These are phyloP conservation scores for Vitis hybrid DNA, from an alignment of 177 flowering plant species.

Conservation along the genomic window DNA sequence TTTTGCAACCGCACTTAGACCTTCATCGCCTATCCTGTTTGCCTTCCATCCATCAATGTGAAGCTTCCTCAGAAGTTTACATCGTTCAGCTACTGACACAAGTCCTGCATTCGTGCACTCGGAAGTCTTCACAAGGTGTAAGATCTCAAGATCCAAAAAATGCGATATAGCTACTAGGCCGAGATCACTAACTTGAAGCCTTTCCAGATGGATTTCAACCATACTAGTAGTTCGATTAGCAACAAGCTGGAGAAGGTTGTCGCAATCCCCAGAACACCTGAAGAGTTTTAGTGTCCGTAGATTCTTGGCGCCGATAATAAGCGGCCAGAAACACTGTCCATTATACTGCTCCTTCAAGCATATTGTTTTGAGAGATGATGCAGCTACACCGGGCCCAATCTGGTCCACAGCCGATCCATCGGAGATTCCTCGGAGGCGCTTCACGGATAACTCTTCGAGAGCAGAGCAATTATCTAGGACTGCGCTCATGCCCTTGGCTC, in stretches of 20 bases:
- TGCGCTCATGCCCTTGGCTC: constrained; percentile 80
- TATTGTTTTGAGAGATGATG: constrained; percentile 46
- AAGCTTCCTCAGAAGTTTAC: constrained; percentile 78
- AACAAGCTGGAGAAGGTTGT: constrained; percentile 47
- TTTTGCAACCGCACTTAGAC: constrained; percentile 66
- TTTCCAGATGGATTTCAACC: constrained; percentile 80
- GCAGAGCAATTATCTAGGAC: constrained; percentile 59
- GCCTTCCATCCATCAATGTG: constrained; percentile 94
- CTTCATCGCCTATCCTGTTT: constrained; percentile 83
- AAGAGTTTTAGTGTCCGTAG: constrained; percentile 62
- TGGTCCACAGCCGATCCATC: constrained; percentile 58
- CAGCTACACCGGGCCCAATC: constrained; percentile 67
- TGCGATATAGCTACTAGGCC: constrained; percentile 63
- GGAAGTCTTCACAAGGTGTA: constrained; percentile 82
- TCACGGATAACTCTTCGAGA: constrained; percentile 82
- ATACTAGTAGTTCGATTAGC: constrained; percentile 39
- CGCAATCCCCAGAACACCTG: constrained; percentile 89
- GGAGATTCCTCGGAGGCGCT: constrained; percentile 67
- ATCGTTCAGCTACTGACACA: constrained; percentile 54
- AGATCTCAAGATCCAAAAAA: constrained; percentile 58
- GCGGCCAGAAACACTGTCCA: constrained; percentile 84
- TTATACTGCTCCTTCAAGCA: constrained; percentile 85
- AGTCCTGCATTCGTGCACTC: constrained; percentile 79
- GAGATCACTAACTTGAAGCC: constrained; percentile 75
- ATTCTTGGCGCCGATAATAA: constrained; percentile 63